phyloP scores from a whole-genome alignment of 805 yeast genomes.

The Saturnispora sekii region DNA sequence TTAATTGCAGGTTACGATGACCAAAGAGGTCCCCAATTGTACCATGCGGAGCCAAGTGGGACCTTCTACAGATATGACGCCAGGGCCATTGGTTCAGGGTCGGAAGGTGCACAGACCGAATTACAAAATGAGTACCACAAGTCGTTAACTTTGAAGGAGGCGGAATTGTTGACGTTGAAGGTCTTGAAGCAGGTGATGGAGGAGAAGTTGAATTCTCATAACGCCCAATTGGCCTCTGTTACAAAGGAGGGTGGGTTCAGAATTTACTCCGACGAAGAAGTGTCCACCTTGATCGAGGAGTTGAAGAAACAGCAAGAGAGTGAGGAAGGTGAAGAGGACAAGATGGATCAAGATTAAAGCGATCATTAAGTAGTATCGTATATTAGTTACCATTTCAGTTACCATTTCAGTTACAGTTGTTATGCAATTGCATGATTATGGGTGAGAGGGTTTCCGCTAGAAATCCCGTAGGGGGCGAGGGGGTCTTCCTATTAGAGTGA shows the following conservation, averaged over 20 bases:
- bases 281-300: slow-evolving; percentile 68
- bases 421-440: too few relatives aligned
- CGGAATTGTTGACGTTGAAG: slow-evolving; percentile 81
- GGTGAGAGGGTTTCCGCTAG: too few relatives aligned
- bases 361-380: background rate
- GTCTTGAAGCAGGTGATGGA: slow-evolving; percentile 97
- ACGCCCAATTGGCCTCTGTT: slow-evolving; percentile 91
- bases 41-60: slow-evolving; percentile 99
- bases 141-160: slow-evolving; percentile 83
- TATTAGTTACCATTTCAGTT: background rate
- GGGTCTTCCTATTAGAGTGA: too few relatives aligned
- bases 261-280: slow-evolving; percentile 73
- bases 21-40: slow-evolving; percentile 90
- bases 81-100: slow-evolving; percentile 97
- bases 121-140: slow-evolving; percentile 93
- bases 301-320: slow-evolving; percentile 63
- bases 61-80: slow-evolving; percentile 97
- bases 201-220: slow-evolving; percentile 89
- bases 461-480: too few relatives aligned
- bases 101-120: slow-evolving; percentile 98
- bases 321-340: slow-evolving; percentile 17
- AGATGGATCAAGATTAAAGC: slow-evolving; percentile 1
- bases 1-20: slow-evolving; percentile 90
- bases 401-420: too few relatives aligned
- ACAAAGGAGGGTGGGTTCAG: slow-evolving; percentile 80